These are phyloP conservation scores for Eutypella sp. DNA, from an alignment of 2,329 filamentous ascomycete species.

Conservation along the genomic window DNA sequence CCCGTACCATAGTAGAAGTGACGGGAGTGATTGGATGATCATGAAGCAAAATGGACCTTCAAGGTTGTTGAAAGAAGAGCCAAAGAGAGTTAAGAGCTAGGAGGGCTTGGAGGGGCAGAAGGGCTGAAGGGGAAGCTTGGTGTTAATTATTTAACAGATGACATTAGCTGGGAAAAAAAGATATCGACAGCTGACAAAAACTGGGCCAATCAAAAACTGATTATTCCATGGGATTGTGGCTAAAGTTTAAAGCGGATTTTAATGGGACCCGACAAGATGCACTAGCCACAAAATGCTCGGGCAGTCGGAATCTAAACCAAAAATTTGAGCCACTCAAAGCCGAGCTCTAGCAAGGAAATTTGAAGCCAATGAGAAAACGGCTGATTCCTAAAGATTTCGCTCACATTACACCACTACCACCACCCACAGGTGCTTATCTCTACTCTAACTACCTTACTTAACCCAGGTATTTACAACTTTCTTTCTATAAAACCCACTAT, in stretches of 20 bases:
- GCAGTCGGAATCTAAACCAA: constrained; percentile 7
- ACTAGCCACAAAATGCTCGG: neutral
- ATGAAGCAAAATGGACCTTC: no score
- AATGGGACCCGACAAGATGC: no score
- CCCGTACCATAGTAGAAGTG: no score
- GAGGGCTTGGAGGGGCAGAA: neutral
- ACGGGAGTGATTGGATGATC: no score
- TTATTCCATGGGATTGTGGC: neutral
- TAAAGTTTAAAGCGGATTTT: neutral
- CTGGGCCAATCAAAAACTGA: neutral
- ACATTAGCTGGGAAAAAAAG: neutral
- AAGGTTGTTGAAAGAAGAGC: no score
- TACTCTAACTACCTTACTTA: constrained; percentile 7
- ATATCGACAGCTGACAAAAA: neutral
- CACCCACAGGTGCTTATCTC: no score
- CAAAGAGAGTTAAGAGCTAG: no score
- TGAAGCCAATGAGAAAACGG: constrained; percentile 15
- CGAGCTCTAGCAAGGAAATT: constrained; percentile 17
- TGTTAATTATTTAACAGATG: neutral
- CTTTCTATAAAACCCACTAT: neutral
- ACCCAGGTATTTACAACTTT: no score
- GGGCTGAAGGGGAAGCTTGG: neutral
- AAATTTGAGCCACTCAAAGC: constrained; percentile 19
- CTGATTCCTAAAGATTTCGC: constrained; percentile 19
- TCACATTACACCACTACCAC: constrained; percentile 53